Percentiles rank a stretch among this genome's conserved stretches.
Conservation (phyloP, 331 rosid genomes). For the Rhamnella rubrinervis region DNA sequence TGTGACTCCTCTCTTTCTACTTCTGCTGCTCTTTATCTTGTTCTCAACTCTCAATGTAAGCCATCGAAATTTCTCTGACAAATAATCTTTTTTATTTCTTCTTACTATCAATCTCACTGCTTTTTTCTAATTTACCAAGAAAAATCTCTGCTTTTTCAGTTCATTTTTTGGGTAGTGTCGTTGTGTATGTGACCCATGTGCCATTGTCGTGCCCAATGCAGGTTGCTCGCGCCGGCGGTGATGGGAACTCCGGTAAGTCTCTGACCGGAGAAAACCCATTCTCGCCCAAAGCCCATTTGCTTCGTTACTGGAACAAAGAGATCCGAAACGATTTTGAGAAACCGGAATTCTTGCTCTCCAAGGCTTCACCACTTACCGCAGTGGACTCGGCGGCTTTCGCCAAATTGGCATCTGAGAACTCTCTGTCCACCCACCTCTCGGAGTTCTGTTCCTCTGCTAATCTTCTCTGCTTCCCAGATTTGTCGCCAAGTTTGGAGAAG, state of each 20-base stretch:
- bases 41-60: slow-evolving; percentile 64
- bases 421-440: slow-evolving; percentile 58
- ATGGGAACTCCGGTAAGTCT: slow-evolving; percentile 6
- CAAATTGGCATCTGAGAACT: slow-evolving; percentile 52
- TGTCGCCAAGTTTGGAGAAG: slow-evolving; percentile 56
- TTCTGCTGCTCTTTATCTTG: slow-evolving; percentile 40
- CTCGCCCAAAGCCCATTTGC: slow-evolving; percentile 62
- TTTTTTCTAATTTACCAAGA: no score
- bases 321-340: slow-evolving; percentile 57
- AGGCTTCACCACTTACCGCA: slow-evolving; percentile 73
- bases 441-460: slow-evolving; percentile 76
- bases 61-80: slow-evolving; percentile 15
- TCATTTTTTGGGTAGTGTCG: not conserved
- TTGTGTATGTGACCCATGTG: slow-evolving; percentile 4
- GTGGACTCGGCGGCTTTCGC: slow-evolving; percentile 60
- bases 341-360: slow-evolving; percentile 59
- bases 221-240: slow-evolving; percentile 43
- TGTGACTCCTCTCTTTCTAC: slow-evolving; percentile 29
- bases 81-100: not conserved
- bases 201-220: slow-evolving; percentile 48
- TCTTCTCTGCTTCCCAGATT: slow-evolving; percentile 71
- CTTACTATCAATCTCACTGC: not conserved
- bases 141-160: no score
- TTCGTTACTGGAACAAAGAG: slow-evolving; percentile 91
- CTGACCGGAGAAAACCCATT: slow-evolving; percentile 58